These are phyloP conservation scores for Eucalyptus microcorys DNA, from an alignment of 345 rosid genomes.

Conservation along the genomic window DNA sequence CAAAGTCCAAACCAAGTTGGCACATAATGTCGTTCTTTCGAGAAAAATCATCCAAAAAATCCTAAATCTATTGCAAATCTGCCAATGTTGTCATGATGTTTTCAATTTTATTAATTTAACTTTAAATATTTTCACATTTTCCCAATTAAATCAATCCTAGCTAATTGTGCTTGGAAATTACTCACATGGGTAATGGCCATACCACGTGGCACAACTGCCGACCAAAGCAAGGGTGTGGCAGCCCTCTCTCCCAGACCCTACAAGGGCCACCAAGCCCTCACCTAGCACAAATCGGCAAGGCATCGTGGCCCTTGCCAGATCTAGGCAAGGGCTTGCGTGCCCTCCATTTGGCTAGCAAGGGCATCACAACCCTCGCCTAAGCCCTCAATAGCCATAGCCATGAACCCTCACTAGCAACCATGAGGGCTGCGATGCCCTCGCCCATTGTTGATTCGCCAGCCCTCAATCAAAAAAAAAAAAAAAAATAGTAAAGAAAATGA, in stretches of 20 bases:
- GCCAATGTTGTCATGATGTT: background rate
- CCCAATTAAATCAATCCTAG: background rate
- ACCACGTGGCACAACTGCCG: fast-evolving
- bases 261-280: background rate
- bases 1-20: background rate
- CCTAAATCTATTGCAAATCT: too few relatives aligned
- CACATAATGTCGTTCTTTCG: background rate
- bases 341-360: background rate
- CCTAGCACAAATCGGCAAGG: background rate
- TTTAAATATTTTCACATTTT: too few relatives aligned
- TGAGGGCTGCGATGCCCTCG: fast-evolving
- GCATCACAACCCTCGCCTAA: background rate
- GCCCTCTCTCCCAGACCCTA: background rate
- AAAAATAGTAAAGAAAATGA: too few relatives aligned
- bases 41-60: background rate
- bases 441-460: fast-evolving
- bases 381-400: background rate
- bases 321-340: background rate
- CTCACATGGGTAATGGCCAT: background rate
- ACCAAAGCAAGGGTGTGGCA: background rate
- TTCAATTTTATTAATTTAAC: too few relatives aligned
- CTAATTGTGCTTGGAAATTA: too few relatives aligned
- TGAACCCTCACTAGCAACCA: background rate
- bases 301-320: background rate
- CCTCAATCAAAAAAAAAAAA: background rate